Percentiles rank a stretch among this genome's conserved stretches.
Conservation (phyloP, 768 basidiomycete genomes). For the Ramaria sp. region DNA sequence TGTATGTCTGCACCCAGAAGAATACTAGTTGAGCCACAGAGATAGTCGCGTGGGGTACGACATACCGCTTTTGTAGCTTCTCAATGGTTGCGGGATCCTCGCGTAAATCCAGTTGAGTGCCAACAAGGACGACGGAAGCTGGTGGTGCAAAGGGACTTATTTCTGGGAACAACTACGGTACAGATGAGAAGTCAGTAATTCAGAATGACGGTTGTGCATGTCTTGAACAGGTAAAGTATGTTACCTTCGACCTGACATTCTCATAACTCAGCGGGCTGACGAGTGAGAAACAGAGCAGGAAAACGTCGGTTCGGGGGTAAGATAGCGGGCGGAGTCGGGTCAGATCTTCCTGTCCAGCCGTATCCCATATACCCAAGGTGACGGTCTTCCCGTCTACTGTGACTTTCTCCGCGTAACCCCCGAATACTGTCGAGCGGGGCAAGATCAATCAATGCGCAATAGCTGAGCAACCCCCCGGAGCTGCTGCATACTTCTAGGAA, state of each 20-base stretch:
- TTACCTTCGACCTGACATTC: conserved; percentile 96
- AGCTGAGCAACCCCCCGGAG: neutral
- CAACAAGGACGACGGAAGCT: conserved; percentile 87
- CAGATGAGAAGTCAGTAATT: neutral
- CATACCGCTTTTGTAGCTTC: conserved; percentile 85
- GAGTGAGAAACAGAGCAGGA: conserved; percentile 97
- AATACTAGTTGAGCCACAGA: conserved; percentile 4
- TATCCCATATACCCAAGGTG: conserved; percentile 98
- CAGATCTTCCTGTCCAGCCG: conserved; percentile 99
- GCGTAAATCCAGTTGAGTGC: conserved; percentile 94
- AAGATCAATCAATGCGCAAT: conserved; percentile 10
- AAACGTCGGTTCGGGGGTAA: conserved; percentile 98
- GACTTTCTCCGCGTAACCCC: conserved; percentile 97
- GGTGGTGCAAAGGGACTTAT: conserved; percentile 95
- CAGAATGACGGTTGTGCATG: neutral
- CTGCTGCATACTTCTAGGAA: conserved; percentile 67
- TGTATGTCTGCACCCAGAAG: conserved; percentile 59
- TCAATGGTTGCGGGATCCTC: conserved; percentile 90
- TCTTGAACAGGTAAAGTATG: conserved; percentile 14
- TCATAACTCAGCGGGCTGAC: conserved; percentile 97
- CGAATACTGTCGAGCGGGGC: conserved; percentile 79
- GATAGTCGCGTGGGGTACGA: conserved; percentile 3
- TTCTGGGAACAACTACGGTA: conserved; percentile 82
- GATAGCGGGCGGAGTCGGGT: conserved; percentile 92
- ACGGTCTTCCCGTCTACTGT: conserved; percentile 99